Evolutionary conservation across 225 moss, liverwort and hornwort species (phyloP).

Genomic region (Neckera pumila): DNA sequence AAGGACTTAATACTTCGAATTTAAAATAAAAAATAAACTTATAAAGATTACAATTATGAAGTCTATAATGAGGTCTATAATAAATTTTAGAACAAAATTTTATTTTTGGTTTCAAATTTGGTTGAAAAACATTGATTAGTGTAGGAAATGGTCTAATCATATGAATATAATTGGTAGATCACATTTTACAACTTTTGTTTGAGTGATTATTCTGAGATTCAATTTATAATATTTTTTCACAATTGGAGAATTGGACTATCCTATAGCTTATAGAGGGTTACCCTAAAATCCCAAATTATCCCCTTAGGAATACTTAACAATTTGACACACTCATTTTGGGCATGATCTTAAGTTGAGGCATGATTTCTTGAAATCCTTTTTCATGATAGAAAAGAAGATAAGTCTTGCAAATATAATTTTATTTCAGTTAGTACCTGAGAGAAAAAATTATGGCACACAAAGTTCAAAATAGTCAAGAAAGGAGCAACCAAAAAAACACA

Average conservation of each 20-base stretch:
- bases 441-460: background rate
- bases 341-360: background rate
- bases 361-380: fast-evolving
- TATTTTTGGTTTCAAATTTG: background rate
- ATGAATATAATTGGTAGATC: background rate
- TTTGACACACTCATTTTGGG: no score
- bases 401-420: background rate
- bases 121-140: background rate
- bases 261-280: fast-evolving
- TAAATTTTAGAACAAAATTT: no score
- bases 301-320: fast-evolving
- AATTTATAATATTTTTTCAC: background rate
- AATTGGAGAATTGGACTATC: background rate
- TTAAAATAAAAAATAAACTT: background rate
- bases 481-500: no score
- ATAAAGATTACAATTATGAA: background rate
- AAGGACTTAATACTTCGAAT: background rate
- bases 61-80: background rate
- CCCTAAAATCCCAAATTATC: fast-evolving
- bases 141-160: fast-evolving
- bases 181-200: background rate
- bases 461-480: background rate
- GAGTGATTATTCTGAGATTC: background rate
- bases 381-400: fast-evolving
- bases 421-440: fast-evolving